Conservation (phyloP, 2,329 filamentous ascomycete species). For the Xylariomycetidae sp. region DNA sequence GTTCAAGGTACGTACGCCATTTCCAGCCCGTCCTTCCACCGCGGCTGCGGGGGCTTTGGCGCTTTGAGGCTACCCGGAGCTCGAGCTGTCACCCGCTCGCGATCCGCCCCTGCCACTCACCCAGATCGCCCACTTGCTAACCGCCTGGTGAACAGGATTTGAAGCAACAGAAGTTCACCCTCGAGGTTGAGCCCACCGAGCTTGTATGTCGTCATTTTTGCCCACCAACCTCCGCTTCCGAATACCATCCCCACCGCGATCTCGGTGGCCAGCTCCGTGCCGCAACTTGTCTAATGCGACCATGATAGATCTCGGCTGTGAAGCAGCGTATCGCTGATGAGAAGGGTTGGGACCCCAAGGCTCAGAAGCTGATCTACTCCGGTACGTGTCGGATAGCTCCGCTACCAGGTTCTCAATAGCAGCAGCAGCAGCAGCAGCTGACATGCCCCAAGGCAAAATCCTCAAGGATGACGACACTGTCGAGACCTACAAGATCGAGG, state of each 20-base stretch:
- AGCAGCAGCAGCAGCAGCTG: too few species aligned
- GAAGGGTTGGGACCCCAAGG: constrained; percentile 88
- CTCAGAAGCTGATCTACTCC: constrained; percentile 96
- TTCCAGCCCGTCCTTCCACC: constrained; percentile 6
- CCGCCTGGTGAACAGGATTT: constrained; percentile 60
- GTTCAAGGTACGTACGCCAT: constrained; percentile 49
- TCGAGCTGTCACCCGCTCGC: constrained; percentile 8
- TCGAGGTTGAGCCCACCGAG: constrained; percentile 90
- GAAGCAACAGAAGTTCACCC: constrained; percentile 96
- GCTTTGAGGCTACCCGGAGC: constrained; percentile 9
- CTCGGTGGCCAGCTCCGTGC: constrained; percentile 1
- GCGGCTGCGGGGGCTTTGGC: constrained; percentile 2
- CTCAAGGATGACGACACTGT: constrained; percentile 96
- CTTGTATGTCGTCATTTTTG: constrained; percentile 58
- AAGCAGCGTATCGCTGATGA: constrained; percentile 89
- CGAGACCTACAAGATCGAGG: constrained; percentile 95
- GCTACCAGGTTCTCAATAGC: too few species aligned
- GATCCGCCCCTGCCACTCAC: constrained; percentile 7
- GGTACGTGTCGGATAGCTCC: constrained; percentile 61
- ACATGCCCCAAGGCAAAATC: constrained; percentile 73
- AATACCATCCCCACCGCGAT: constrained; percentile 6
- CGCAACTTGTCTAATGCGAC: constrained; percentile 15
- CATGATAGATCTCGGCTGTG: constrained; percentile 69
- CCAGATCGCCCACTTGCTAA: constrained; percentile 7
- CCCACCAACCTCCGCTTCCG: constrained; percentile 7